Percentiles rank a stretch among this genome's conserved stretches.
Conservation (phyloP, 768 basidiomycete genomes). For the Lenzites betulinus region DNA sequence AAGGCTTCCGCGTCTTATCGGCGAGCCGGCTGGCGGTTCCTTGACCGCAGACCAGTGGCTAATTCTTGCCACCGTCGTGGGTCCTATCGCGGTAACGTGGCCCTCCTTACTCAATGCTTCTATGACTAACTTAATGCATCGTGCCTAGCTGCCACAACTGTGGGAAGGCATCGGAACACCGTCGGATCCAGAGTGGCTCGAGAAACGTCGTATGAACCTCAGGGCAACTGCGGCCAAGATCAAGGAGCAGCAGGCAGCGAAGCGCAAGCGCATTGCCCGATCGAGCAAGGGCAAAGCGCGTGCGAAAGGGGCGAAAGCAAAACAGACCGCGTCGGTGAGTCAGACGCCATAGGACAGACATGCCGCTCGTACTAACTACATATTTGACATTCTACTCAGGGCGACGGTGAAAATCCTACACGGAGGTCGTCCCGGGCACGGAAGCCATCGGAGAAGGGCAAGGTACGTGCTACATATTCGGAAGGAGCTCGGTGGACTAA, state of each 20-base stretch:
- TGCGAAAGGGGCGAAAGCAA: no score
- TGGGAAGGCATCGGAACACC: neutral
- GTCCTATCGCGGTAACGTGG: constrained; percentile 32
- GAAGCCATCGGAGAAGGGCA: neutral
- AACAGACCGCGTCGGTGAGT: no score
- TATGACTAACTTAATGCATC: neutral
- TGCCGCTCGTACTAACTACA: no score
- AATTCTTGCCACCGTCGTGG: constrained; percentile 31
- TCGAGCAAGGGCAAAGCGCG: neutral
- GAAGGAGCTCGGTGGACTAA: neutral
- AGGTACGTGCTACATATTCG: neutral
- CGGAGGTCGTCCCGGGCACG: neutral
- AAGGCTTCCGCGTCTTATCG: constrained; percentile 6
- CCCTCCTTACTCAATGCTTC: neutral
- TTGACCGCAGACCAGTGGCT: constrained; percentile 29
- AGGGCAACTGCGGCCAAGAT: no score
- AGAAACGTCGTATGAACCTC: neutral
- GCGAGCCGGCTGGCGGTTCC: constrained; percentile 15
- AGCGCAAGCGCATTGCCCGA: neutral
- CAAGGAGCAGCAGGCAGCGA: neutral
- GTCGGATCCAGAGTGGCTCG: neutral
- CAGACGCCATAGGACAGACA: no score
- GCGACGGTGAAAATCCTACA: neutral
- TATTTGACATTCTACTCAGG: no score
- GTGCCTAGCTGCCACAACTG: neutral